phyloP scores from a whole-genome alignment of 352 stramenopile genomes.

The Peronospora farinosa region DNA sequence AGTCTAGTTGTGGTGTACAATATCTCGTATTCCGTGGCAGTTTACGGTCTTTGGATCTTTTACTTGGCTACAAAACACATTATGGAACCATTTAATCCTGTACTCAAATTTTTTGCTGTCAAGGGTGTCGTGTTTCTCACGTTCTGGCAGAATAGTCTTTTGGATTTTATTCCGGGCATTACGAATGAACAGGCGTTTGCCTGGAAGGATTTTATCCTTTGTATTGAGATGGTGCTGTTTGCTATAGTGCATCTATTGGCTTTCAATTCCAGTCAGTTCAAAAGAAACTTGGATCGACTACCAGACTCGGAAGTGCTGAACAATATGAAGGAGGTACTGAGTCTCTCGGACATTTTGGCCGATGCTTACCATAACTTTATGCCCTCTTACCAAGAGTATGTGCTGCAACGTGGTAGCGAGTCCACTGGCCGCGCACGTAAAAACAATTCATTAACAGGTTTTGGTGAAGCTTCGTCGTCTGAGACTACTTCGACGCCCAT shows the following conservation, averaged over 20 bases:
- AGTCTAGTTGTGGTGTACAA: slow-evolving; percentile 88
- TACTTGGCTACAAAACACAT: slow-evolving; percentile 87
- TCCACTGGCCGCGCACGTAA: slow-evolving; percentile 23
- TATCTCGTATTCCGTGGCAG: slow-evolving; percentile 81
- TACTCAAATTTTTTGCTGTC: slow-evolving; percentile 91
- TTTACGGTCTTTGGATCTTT: slow-evolving; percentile 89
- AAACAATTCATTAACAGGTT: slow-evolving; percentile 36
- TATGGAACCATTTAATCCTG: slow-evolving; percentile 73
- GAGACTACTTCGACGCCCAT: slow-evolving; percentile 52
- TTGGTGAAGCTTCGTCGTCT: slow-evolving; percentile 43
- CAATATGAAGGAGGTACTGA: slow-evolving; percentile 86
- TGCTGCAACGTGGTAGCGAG: slow-evolving; percentile 66
- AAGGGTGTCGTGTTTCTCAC: slow-evolving; percentile 91
- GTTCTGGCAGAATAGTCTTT: slow-evolving; percentile 87
- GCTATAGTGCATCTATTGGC: slow-evolving; percentile 65
- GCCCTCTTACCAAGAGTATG: slow-evolving; percentile 80
- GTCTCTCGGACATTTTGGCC: slow-evolving; percentile 66
- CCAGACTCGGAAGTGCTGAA: slow-evolving; percentile 80
- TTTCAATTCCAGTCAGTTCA: slow-evolving; percentile 81
- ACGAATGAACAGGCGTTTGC: slow-evolving; percentile 78
- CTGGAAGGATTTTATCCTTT: slow-evolving; percentile 90
- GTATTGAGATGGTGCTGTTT: slow-evolving; percentile 86
- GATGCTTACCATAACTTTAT: slow-evolving; percentile 87
- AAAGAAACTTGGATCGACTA: slow-evolving; percentile 63
- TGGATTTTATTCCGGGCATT: slow-evolving; percentile 83